Percentiles rank a stretch among this genome's conserved stretches.
Conservation (phyloP, 2,329 filamentous ascomycete species). For the Didymella pomorum region DNA sequence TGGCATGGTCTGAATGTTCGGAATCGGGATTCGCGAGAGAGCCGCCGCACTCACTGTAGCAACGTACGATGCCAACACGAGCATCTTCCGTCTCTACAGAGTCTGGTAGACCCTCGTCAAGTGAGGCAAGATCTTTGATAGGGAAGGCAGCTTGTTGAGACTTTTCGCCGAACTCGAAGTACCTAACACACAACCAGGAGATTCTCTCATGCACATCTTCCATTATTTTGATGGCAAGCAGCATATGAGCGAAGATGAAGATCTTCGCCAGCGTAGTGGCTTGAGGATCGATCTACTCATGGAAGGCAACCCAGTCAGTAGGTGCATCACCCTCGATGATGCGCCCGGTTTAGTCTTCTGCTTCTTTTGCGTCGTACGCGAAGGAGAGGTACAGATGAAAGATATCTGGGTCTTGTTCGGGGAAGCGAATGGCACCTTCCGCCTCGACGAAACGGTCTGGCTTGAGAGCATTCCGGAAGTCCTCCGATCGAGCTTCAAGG, state of each 20-base stretch:
- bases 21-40: not conserved
- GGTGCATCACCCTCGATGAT: not conserved
- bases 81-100: not conserved
- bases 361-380: not conserved
- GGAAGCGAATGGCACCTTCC: not conserved
- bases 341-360: not conserved
- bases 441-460: not conserved
- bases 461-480: not conserved
- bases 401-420: not conserved
- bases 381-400: not conserved
- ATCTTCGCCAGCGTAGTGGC: not conserved
- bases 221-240: not conserved
- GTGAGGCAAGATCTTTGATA: not conserved
- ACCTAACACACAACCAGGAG: not conserved
- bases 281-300: not conserved
- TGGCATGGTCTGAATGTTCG: not conserved
- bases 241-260: not conserved
- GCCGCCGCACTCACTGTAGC: too few species aligned
- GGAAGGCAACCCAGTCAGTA: not conserved
- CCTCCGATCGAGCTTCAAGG: not conserved
- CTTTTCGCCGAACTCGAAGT: not conserved
- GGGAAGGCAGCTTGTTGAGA: not conserved
- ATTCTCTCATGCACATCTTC: not conserved
- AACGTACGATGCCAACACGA: too few species aligned
- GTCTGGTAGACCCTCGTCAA: not conserved